These are phyloP conservation scores for Helicostylum pulchrum DNA, from an alignment of 192 early-diverging fungal species.

Conservation along the genomic window DNA sequence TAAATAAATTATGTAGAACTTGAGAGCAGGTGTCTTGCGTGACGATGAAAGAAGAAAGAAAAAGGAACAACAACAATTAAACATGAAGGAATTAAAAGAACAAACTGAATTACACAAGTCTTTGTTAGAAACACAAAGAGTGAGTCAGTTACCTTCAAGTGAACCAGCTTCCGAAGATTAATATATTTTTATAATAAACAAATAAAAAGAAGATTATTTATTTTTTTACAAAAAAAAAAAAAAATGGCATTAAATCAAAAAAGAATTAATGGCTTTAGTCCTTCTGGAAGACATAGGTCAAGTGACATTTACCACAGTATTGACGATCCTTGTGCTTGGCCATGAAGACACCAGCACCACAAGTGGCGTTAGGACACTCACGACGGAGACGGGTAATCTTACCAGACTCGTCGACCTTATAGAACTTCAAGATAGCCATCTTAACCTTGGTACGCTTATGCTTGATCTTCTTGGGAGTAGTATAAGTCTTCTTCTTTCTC, in stretches of 20 bases:
- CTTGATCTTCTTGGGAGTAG: slow-evolving; percentile 99
- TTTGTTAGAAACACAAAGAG: slow-evolving; percentile 25
- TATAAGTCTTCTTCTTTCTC: slow-evolving; percentile 99
- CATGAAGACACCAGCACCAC: slow-evolving; percentile 99
- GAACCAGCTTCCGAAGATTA: slow-evolving; percentile 18
- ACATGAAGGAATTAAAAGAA: slow-evolving; percentile 22
- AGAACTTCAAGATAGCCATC: slow-evolving; percentile 97
- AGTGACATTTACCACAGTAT: slow-evolving; percentile 96
- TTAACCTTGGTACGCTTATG: slow-evolving; percentile 99
- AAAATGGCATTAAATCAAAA: not conserved
- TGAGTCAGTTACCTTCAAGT: slow-evolving; percentile 19
- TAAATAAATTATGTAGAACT: not conserved
- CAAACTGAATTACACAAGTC: slow-evolving; percentile 28
- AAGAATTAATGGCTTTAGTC: slow-evolving; percentile 21
- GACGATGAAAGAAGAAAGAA: slow-evolving; percentile 29
- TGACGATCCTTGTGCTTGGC: slow-evolving; percentile 97
- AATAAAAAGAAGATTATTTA: not conserved
- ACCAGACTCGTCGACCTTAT: slow-evolving; percentile 97
- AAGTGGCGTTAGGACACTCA: slow-evolving; percentile 94
- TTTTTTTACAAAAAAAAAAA: too few relatives aligned
- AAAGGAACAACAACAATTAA: slow-evolving; percentile 22
- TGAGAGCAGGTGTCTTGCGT: slow-evolving; percentile 20
- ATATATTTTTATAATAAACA: not conserved
- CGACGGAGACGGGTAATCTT: slow-evolving; percentile 98
- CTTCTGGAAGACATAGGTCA: slow-evolving; percentile 96